Evolutionary conservation across 2,329 filamentous ascomycete genomes (phyloP), one percentile per base, ranked within the genome.

Genomic region (Lasiodiplodia hormozganensis): DNA sequence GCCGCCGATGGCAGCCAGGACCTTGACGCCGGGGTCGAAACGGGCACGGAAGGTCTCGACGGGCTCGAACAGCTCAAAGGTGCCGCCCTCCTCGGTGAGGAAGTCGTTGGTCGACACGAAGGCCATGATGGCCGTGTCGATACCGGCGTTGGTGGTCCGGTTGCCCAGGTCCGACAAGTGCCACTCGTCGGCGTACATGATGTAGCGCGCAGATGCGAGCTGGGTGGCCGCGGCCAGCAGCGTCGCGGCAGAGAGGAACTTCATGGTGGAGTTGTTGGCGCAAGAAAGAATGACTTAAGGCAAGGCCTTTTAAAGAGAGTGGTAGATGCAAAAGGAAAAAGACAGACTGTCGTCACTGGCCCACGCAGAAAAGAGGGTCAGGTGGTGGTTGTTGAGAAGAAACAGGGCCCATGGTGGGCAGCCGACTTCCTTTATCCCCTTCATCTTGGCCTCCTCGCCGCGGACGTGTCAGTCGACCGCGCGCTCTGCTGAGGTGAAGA

Each of bases 1-100:
- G 65, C 91, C 91, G 12, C 91, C 91, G 70, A 94, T 88, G 23
- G 91, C 90, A 47, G 93, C 84, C 81, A 90, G 85, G 25, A 93
- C 78, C 72, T 90, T 89, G 23, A 89, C 89, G 31, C 82, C 82
- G 0, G 84, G 75, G 14, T 82, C 75, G 67, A 88, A 90, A 23
- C 87, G 80, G 18, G 79, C 78, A 21, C 87, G 85, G 54, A 88
- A 81, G 4, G 84, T 81, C 0, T 78, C 74, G 2, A 89, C 77
- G 0, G 83, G 75, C 76, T 85, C 83, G 72, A 88, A 89, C 0
- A 88, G 87, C 65, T 81, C 80, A 72, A 84, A 88, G 77, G 72
- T 23, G 79, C 80, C 0, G 80, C 66, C 66, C 43, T 62, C 66
- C 16, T 68, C 47, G 49, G 36, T 62, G 28, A 68, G 57, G 51